phyloP scores from a whole-genome alignment of 805 yeast species.

The Pichia deserticola region DNA sequence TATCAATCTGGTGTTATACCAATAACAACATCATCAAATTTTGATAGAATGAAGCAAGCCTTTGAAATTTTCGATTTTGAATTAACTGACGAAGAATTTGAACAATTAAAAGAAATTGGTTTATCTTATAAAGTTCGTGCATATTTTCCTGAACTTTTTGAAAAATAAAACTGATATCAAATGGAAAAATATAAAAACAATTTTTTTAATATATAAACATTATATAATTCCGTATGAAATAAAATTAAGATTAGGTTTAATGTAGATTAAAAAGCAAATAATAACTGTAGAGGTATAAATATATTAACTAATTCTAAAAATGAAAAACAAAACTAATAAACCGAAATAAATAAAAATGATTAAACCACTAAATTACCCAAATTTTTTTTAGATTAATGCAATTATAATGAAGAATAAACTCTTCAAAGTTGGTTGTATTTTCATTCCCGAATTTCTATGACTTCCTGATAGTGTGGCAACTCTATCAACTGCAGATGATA shows the following conservation, averaged over 20 bases:
- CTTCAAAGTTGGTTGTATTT: constrained; percentile 1
- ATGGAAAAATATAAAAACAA: background rate
- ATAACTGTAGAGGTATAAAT: too few species aligned
- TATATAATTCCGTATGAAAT: background rate
- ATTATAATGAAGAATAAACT: constrained; percentile 3
- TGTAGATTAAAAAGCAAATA: background rate
- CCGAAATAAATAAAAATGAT: too few species aligned
- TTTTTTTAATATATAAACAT: background rate
- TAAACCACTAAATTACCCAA: too few species aligned
- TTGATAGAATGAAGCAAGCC: constrained; percentile 48
- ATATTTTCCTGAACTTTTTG: background rate
- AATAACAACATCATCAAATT: constrained; percentile 61
- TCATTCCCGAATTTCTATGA: constrained; percentile 7
- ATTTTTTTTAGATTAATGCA: constrained; percentile 5
- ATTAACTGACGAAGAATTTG: constrained; percentile 44
- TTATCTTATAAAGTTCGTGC: constrained; percentile 9
- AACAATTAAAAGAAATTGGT: constrained; percentile 37
- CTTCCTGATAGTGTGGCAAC: background rate
- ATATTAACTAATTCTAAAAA: background rate
- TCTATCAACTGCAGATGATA: too few species aligned
- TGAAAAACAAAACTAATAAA: background rate
- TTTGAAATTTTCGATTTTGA: constrained; percentile 49
- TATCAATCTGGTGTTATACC: constrained; percentile 60
- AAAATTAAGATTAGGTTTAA: background rate
- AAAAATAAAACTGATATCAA: background rate